Evolutionary conservation across 2,329 filamentous ascomycete species (phyloP).

Genomic region (Fusarium burgessii): DNA sequence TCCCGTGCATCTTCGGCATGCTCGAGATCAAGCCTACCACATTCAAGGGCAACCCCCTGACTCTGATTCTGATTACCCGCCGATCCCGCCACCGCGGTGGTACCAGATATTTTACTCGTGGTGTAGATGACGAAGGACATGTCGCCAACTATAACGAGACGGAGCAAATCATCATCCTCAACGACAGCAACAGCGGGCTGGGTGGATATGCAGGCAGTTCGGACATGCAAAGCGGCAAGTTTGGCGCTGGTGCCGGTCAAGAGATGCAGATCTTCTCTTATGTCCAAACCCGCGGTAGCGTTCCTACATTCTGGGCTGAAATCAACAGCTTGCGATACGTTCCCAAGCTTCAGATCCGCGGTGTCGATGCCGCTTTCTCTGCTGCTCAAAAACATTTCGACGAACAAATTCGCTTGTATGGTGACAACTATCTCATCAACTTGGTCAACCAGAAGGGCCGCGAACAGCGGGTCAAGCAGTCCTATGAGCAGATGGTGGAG

Average conservation of each 20-base stretch:
- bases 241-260: slow-evolving; percentile 68
- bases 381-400: slow-evolving; percentile 90
- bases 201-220: slow-evolving; percentile 84
- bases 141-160: slow-evolving; percentile 99
- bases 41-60: slow-evolving; percentile 86
- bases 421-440: slow-evolving; percentile 97
- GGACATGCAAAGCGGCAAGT: slow-evolving; percentile 80
- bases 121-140: slow-evolving; percentile 91
- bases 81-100: slow-evolving; percentile 89
- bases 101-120: slow-evolving; percentile 94
- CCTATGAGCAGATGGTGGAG: slow-evolving; percentile 91
- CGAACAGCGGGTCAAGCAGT: slow-evolving; percentile 88
- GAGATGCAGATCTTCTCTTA: slow-evolving; percentile 94
- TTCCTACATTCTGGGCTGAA: slow-evolving; percentile 96
- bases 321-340: slow-evolving; percentile 93
- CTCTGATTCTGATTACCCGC: slow-evolving; percentile 87
- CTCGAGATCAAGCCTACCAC: slow-evolving; percentile 88
- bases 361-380: slow-evolving; percentile 81
- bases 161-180: slow-evolving; percentile 90
- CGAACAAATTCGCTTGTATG: slow-evolving; percentile 93
- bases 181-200: slow-evolving; percentile 80
- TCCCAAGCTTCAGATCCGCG: slow-evolving; percentile 88
- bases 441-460: slow-evolving; percentile 96
- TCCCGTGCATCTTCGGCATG: slow-evolving; percentile 97
- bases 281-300: slow-evolving; percentile 95